Conservation (phyloP, 2,329 filamentous ascomycete genomes). For the Penicillium sp. region DNA sequence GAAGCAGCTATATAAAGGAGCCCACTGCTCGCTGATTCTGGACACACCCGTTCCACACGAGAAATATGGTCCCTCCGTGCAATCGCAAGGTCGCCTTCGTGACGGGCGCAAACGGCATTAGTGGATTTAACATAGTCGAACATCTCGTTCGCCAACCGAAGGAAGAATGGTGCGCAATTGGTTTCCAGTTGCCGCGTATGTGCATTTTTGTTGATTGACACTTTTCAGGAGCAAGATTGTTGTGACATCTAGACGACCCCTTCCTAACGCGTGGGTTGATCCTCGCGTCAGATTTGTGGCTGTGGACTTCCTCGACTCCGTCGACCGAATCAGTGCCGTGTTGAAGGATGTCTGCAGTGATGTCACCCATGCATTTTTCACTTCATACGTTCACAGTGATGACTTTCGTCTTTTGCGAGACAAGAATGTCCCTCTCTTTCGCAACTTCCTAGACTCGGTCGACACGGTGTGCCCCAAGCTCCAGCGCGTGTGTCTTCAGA, state of each 20-base stretch:
- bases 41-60: background rate
- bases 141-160: conserved; percentile 31
- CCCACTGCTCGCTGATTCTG: background rate
- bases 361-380: conserved; percentile 39
- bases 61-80: background rate
- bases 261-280: conserved; percentile 25
- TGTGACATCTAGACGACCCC: conserved; percentile 29
- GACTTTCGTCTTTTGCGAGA: conserved; percentile 29
- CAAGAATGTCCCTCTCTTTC: conserved; percentile 33
- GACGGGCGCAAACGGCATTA: conserved; percentile 39
- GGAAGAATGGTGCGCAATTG: conserved; percentile 20
- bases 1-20: background rate
- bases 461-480: conserved; percentile 24
- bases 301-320: conserved; percentile 29
- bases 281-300: conserved; percentile 35
- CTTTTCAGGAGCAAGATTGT: conserved; percentile 29
- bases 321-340: conserved; percentile 17
- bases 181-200: no score
- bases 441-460: conserved; percentile 36
- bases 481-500: conserved; percentile 31
- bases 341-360: conserved; percentile 23
- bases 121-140: conserved; percentile 37
- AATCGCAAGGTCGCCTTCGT: conserved; percentile 34
- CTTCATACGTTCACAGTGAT: conserved; percentile 37
- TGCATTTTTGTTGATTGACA: background rate